Evolutionary conservation across 768 basidiomycete genomes (phyloP), one percentile per base, ranked within the genome.

Genomic region (Kwoniella sp.): DNA sequence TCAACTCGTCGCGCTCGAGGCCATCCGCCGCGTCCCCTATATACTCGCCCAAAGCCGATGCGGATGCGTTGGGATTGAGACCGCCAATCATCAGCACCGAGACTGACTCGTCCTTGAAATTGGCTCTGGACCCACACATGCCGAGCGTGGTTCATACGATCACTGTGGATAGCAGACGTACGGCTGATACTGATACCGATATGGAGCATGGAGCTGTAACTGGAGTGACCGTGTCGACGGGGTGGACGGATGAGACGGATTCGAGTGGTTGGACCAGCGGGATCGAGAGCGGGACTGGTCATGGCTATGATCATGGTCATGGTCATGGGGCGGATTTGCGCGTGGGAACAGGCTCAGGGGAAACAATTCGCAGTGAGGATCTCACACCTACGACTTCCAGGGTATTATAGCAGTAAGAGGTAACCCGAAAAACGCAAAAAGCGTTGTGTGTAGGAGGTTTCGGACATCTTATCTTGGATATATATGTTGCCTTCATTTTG

Each of bases 1-100:
- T 82, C 22, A 61, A 47, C 25, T 66, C 72, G 17, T 61, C 62
- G 17, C 56, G 65, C 29, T 70, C 71, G 12, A 54, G 65, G 45
- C 58, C 53, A 5, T 66, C 69, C 23, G 60, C 60, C 5, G 20
- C 34, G 38, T 41, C 61, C 13, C 47, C 58, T 15, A 53, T 22
- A 34, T 28, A 51, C 4, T 30, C 29, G 17, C 41, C 41, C 41
- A 26, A 37, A 11, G 54, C 22, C 2, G 11, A 52, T 11, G 50
- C 9, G 2, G 28, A 25, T 30, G 2, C 13, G 31, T 13, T 12
- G 20, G 20, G 53, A 8, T 30, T n/a, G 26, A 30, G 28, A 30
- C 41, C 41, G 15, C 41, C 41, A 45, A 45, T 45, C 8, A 20
- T 45, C 8, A 45, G 41, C 41, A 26, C 37, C 47, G 56, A 64